phyloP scores from a whole-genome alignment of 1,284 basidiomycete genomes.

The Puccinia horiana region DNA sequence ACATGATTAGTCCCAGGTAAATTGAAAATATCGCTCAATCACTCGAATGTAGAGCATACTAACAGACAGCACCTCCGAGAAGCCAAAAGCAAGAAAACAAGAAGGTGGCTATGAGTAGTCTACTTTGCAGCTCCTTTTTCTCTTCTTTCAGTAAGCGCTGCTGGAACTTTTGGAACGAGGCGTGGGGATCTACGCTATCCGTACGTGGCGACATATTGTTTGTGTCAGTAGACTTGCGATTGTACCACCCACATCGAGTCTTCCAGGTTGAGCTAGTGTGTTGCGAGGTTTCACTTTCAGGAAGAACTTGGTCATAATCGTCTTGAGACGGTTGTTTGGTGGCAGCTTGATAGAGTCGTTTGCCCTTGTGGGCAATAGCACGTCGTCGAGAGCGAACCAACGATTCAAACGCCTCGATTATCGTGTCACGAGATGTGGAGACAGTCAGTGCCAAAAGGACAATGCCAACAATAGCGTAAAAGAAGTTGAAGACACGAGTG shows the following conservation, averaged over 20 bases:
- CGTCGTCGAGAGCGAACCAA: constrained; percentile 13
- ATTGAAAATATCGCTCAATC: background rate
- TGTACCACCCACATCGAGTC: background rate
- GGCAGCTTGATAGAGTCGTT: constrained; percentile 1
- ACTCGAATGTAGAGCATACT: constrained; percentile 7
- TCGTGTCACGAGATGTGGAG: constrained; percentile 34
- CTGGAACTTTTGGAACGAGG: constrained; percentile 9
- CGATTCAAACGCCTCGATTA: constrained; percentile 41
- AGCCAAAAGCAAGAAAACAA: constrained; percentile 48
- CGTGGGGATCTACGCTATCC: background rate
- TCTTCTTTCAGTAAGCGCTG: constrained; percentile 28
- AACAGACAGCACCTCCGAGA: constrained; percentile 37
- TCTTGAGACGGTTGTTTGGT: constrained; percentile 21
- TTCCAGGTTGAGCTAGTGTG: background rate
- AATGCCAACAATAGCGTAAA: constrained; percentile 42
- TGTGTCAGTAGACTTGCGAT: background rate
- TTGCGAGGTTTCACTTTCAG: background rate
- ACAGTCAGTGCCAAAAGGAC: constrained; percentile 38
- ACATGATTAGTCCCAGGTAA: background rate
- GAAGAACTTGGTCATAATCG: constrained; percentile 2
- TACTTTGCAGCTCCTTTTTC: constrained; percentile 28
- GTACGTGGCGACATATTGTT: background rate
- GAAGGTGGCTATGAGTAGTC: constrained; percentile 11
- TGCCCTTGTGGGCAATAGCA: constrained; percentile 20
- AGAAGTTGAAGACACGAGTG: constrained; percentile 38